Base-by-base conservation (phyloP, 176 grass and related monocot genomes). In the Pontederia paniculata region DNA sequence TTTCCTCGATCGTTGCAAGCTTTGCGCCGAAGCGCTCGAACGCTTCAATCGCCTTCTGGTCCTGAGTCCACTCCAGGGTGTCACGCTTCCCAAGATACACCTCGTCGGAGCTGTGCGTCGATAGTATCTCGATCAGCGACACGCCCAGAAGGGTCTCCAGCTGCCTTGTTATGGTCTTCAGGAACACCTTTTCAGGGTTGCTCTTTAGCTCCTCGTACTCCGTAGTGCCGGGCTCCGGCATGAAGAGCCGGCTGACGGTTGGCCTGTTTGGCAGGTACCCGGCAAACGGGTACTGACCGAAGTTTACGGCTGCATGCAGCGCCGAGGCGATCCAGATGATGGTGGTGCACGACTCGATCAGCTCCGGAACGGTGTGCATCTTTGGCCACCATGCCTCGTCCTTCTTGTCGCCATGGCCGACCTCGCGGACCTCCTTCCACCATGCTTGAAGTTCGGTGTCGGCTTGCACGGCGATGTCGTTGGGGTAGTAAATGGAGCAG, bases 281-380 rank as follows among this genome's bases (percentile, higher is more conserved):
- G 15, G 62, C 62, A 22, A 50, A 65, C 5, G 62, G 47, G 48
- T 51, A 52, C 47, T 65, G 62, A 13, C 46, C 46, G 48, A 65
- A 65, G 23, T 65, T 65, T 45, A 65, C 62, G 4, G 62, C 62
- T 1, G 62, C 62, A 23, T 65, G 62, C 11, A 65, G 62, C 3
- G 62, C 62, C 16, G 62, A 65, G 5, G 62, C 62, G 22, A 65
- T 9, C 62, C 62, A 65, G 21, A 65, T 65, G 62, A 65, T 51
- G 21, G 48, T 65, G 47, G 62, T 65, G 23, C 62, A 65, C 9
- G 62, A 37, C 23, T 65, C 17, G 46, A 16, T 65, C 62, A 65
- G 62, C 22, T 65, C 62, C 2, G 62, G 11, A 1, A 52, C 15
- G 12, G 47, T 65, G 7, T 37, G 3, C 62, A 65, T 42, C 23